Evolutionary conservation across 306 rosid genomes (phyloP).

Genomic region (Cyclanthera cordifolia): DNA sequence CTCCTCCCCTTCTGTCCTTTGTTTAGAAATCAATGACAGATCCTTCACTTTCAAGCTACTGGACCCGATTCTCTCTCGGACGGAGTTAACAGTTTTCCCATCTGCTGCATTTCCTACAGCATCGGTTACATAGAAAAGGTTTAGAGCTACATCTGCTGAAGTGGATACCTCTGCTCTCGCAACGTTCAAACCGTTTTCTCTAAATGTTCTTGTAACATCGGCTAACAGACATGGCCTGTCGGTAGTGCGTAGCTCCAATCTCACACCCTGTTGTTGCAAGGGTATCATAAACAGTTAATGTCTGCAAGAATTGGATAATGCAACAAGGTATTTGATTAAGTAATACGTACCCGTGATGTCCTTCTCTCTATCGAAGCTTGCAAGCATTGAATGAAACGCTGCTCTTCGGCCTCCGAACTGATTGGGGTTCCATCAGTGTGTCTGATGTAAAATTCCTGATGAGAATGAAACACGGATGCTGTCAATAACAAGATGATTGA

Average conservation of each 20-base stretch:
- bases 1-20: slow-evolving; percentile 42
- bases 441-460: slow-evolving; percentile 78
- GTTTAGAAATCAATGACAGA: slow-evolving; percentile 35
- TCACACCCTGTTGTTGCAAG: slow-evolving; percentile 47
- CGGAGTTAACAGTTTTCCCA: slow-evolving; percentile 43
- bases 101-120: slow-evolving; percentile 55
- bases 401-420: slow-evolving; percentile 83
- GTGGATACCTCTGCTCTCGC: slow-evolving; percentile 85
- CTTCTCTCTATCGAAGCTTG: slow-evolving; percentile 77
- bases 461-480: background rate
- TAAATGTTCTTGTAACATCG: slow-evolving; percentile 71
- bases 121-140: slow-evolving; percentile 73
- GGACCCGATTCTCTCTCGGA: slow-evolving; percentile 59
- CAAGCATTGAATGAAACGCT: slow-evolving; percentile 76
- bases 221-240: slow-evolving; percentile 71
- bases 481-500: slow-evolving; percentile 3
- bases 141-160: slow-evolving; percentile 31
- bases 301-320: background rate
- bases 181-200: slow-evolving; percentile 79
- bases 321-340: background rate
- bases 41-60: slow-evolving; percentile 63
- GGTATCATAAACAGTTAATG: background rate
- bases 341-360: slow-evolving; percentile 50
- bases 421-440: slow-evolving; percentile 94
- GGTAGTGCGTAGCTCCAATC: slow-evolving; percentile 47